These are phyloP conservation scores for Apiospora koreana DNA, from an alignment of 2,329 filamentous ascomycete species.

Conservation along the genomic window DNA sequence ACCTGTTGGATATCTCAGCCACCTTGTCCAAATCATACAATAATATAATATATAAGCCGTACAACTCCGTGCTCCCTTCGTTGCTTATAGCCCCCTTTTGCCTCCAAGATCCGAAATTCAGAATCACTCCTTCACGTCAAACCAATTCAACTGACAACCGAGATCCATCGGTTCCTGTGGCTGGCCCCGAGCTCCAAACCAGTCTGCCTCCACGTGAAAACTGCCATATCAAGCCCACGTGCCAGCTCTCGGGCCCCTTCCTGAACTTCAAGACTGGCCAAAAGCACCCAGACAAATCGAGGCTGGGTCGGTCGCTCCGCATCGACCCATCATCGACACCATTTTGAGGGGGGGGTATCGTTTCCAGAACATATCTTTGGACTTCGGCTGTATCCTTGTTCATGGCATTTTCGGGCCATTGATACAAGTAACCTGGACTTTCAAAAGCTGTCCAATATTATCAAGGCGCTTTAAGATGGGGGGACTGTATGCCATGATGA, in stretches of 20 bases:
- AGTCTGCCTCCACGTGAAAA: neutral
- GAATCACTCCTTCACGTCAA: neutral
- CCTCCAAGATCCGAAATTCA: neutral
- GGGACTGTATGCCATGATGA: neutral
- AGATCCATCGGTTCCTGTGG: neutral
- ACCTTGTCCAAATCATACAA: neutral
- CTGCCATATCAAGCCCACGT: neutral
- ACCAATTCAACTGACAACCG: neutral
- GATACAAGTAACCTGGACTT: neutral
- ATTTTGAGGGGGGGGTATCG: neutral
- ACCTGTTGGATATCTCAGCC: conserved; percentile 2
- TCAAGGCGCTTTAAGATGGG: neutral
- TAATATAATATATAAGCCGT: conserved; percentile 9
- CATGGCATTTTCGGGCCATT: neutral
- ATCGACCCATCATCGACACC: neutral
- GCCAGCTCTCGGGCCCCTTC: neutral
- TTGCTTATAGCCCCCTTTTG: neutral
- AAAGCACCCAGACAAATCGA: too few relatives aligned
- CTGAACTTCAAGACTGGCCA: neutral
- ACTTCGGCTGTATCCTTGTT: neutral
- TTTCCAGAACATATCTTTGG: neutral
- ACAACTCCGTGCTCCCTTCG: neutral
- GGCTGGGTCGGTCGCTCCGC: neutral
- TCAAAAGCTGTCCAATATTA: neutral
- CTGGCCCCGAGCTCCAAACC: neutral